A percentile compares a stretch with the other conserved stretches of the same genome.
Conservation (phyloP, 2,329 filamentous ascomycete species). For the Ophiostoma australiae region DNA sequence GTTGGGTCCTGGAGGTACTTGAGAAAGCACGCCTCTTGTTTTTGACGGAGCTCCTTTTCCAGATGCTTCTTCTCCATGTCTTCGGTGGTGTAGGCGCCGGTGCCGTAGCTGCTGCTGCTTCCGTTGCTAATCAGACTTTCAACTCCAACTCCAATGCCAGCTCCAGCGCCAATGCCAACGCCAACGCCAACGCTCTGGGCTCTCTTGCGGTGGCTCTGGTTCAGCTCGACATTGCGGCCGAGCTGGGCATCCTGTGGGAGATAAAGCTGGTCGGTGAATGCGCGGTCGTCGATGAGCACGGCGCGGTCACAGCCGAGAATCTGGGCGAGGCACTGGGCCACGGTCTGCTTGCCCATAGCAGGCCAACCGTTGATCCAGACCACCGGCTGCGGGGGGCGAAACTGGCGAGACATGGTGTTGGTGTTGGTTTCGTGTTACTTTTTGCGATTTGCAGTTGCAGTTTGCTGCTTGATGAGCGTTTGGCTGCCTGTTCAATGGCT, state of each 20-base stretch:
- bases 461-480: background rate
- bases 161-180: background rate
- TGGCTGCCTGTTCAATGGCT: background rate
- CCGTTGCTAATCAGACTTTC: background rate
- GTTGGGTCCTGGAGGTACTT: slow-evolving; percentile 29
- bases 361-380: slow-evolving; percentile 37
- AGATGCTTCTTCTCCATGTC: slow-evolving; percentile 7
- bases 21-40: slow-evolving; percentile 29
- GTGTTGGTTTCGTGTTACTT: background rate
- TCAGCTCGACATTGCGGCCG: slow-evolving; percentile 11
- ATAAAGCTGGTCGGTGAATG: slow-evolving; percentile 24
- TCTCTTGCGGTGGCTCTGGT: background rate
- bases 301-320: slow-evolving; percentile 34
- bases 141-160: background rate
- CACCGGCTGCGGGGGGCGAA: slow-evolving; percentile 27
- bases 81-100: background rate
- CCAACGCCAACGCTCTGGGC: background rate
- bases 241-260: slow-evolving; percentile 21
- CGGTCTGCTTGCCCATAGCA: slow-evolving; percentile 34
- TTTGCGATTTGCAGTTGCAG: too few relatives aligned
- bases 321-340: slow-evolving; percentile 34
- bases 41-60: slow-evolving; percentile 5
- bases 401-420: background rate
- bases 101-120: background rate
- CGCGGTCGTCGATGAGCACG: slow-evolving; percentile 30